These are phyloP conservation scores for Thalassiosira hispida DNA, from an alignment of 352 stramenopile species.

Conservation along the genomic window DNA sequence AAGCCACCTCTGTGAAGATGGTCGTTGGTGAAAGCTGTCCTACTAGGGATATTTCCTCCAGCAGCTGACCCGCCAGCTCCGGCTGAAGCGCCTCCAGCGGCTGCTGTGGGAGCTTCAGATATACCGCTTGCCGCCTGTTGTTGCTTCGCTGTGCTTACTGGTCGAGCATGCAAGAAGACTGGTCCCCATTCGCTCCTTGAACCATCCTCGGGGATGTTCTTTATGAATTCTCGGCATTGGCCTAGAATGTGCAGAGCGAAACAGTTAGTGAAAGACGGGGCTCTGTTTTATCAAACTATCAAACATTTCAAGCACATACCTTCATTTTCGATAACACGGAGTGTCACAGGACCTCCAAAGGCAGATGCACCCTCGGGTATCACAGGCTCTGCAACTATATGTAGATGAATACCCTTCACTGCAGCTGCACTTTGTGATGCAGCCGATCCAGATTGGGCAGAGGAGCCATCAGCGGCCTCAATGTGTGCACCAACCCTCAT, in stretches of 20 bases:
- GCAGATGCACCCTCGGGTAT: constrained; percentile 75
- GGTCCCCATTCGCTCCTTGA: constrained; percentile 79
- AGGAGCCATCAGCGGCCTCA: constrained; percentile 63
- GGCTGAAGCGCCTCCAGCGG: constrained; percentile 4
- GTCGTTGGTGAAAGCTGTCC: constrained; percentile 62
- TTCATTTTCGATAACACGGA: constrained; percentile 84
- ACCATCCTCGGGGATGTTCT: constrained; percentile 69
- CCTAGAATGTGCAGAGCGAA: constrained; percentile 1
- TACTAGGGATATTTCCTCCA: constrained; percentile 19
- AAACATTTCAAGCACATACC: too few species aligned
- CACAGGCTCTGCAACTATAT: constrained; percentile 76
- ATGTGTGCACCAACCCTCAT: constrained; percentile 78
- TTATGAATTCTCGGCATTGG: constrained; percentile 66
- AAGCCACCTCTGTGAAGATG: constrained; percentile 73
- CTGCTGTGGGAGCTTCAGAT: constrained; percentile 45
- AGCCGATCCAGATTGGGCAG: constrained; percentile 14
- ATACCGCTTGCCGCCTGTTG: constrained; percentile 72
- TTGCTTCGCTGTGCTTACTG: constrained; percentile 73
- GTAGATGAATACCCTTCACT: constrained; percentile 74
- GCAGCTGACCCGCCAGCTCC: constrained; percentile 17
- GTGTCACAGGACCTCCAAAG: constrained; percentile 77
- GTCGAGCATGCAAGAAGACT: constrained; percentile 70
- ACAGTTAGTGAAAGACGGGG: constrained; percentile 5
- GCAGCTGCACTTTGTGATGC: constrained; percentile 50
- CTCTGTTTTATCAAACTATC: too few species aligned